Evolutionary conservation across 805 yeast species (phyloP).

Genomic region (Cyberlindnera mrakii): DNA sequence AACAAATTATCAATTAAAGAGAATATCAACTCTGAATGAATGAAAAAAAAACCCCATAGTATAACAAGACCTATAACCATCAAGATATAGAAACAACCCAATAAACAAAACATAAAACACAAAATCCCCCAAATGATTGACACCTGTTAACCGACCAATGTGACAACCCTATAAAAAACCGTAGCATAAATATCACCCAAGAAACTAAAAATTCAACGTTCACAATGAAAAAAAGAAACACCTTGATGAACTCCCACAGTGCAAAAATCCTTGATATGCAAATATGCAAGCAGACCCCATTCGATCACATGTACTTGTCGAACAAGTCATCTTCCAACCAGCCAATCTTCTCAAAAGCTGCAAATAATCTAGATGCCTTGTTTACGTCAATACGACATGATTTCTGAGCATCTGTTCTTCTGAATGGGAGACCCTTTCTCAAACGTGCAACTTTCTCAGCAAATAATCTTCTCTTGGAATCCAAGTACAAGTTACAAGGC

Average conservation of each 20-base stretch:
- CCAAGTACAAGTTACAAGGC: conserved; percentile 79
- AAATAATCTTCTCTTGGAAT: conserved; percentile 79
- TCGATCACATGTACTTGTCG: conserved; percentile 32
- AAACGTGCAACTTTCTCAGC: conserved; percentile 80
- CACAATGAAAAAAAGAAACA: too few species aligned
- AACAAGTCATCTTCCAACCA: conserved; percentile 85
- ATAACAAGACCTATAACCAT: not conserved
- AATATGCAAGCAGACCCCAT: not conserved
- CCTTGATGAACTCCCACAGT: not conserved
- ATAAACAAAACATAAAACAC: too few species aligned
- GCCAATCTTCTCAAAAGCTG: conserved; percentile 91
- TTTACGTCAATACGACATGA: conserved; percentile 97
- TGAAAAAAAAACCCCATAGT: not conserved
- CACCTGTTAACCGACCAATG: too few species aligned
- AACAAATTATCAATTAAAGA: not conserved
- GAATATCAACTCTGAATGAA: not conserved
- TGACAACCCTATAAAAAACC: too few species aligned
- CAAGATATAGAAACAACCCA: too few species aligned
- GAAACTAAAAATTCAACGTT: not conserved
- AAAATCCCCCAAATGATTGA: too few species aligned
- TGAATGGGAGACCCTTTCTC: conserved; percentile 72
- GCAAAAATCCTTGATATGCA: not conserved
- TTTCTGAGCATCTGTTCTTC: conserved; percentile 97
- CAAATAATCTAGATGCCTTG: conserved; percentile 87
- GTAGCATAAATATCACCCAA: too few species aligned